Evolutionary conservation across 306 rosid genomes (phyloP), one percentile per base, ranked within the genome.

Genomic region (Hippophae gyantsensis): DNA sequence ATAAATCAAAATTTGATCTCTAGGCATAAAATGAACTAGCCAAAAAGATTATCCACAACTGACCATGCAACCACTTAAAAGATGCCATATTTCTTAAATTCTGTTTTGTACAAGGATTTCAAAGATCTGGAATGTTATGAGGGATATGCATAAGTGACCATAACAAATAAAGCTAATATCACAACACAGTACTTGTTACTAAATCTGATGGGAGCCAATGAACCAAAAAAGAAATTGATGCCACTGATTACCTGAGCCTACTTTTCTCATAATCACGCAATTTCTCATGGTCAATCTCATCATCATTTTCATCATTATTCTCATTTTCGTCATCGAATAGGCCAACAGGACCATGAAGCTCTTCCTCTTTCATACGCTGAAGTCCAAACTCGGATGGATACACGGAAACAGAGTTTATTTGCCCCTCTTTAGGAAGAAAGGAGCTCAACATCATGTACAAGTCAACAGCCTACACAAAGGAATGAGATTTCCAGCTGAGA

Each of bases 361-460:
- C 96, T 87, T 88, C 95, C 73, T 83, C 95, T 73, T 80, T 72
- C 93, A 88, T 81, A 26, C 95, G 95, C 68, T 85, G 74, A 43
- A 92, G 79, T 46, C 96, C 99, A 77, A 92, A 92, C 65, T 92
- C 99, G 25, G 99, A 74, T 7, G 89, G 99, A 72, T 92, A 92
- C 62, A 92, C 78, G 58, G 86, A 63, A 14, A 92, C 93, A 6
- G 95, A 92, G 66, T 73, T 62, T 61, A 92, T 75, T 64, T 79
- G 75, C 44, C 96, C 96, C 58, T 66, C 80, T 68, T 82, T 48
- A 0, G 87, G 93, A n/a, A 76, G 77, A 78, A 85, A 92, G 12
- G 96, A 88, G 64, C 77, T 74, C 76, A 88, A 62, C 61, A 85
- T 72, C 18, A 81, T 81, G 51, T 74, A 85, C 80, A 92, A 78